phyloP scores from a whole-genome alignment of 108 stramenopile genomes.

The Cyclotella choctawhatcheeana region DNA sequence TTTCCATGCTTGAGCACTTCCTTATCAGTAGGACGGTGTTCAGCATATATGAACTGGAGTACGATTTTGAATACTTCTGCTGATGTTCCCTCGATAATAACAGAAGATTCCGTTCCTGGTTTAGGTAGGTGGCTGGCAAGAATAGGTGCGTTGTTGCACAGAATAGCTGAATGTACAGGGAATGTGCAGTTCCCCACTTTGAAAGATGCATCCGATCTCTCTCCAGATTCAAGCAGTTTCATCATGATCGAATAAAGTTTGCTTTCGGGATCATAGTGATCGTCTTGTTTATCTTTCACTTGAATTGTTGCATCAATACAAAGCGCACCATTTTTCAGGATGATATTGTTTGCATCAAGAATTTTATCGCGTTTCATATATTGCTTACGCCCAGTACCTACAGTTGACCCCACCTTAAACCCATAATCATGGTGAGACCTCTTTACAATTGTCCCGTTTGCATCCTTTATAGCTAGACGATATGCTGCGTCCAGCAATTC shows the following conservation, averaged over 20 bases:
- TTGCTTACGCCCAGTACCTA: not conserved
- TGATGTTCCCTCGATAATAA: not conserved
- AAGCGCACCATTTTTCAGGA: slow-evolving; percentile 3
- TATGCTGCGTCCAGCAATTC: not conserved
- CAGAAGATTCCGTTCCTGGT: not conserved
- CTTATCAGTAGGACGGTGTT: not conserved
- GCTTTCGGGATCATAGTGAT: slow-evolving; percentile 1
- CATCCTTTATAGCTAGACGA: too few species aligned
- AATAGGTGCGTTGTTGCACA: too few species aligned
- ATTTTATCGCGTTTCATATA: slow-evolving; percentile 8
- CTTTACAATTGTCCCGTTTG: not conserved
- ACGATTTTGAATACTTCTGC: slow-evolving; percentile 6
- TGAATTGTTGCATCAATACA: slow-evolving; percentile 15
- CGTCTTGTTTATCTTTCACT: not conserved
- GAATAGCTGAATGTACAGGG: too few species aligned
- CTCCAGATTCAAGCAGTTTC: not conserved
- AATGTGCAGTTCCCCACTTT: too few species aligned
- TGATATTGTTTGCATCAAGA: slow-evolving; percentile 2
- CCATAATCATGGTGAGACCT: not conserved
- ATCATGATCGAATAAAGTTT: not conserved
- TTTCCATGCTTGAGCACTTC: not conserved
- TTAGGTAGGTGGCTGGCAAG: too few species aligned
- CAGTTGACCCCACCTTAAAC: not conserved
- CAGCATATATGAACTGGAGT: slow-evolving; percentile 17
- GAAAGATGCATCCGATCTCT: not conserved